Base-by-base conservation (phyloP, 2,329 filamentous ascomycete species). In the Cordyceps pruinosa region DNA sequence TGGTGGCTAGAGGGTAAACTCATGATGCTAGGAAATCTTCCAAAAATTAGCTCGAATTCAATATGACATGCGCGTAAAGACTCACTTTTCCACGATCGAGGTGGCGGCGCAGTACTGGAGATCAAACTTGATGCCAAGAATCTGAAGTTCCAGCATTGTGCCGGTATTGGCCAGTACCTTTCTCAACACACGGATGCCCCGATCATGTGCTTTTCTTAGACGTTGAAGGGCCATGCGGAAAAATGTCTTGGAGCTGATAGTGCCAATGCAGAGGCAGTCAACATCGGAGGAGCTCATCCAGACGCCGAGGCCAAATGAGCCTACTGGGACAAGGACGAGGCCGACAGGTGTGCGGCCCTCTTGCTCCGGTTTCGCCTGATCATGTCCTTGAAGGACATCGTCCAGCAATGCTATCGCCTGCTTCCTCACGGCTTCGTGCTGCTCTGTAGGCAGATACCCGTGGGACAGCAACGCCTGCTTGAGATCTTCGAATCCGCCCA, bases 21-120 rank as follows among this genome's bases (percentile, higher is more conserved):
- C 62, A 81, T 71, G 4, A 76, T 69, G 2, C 73, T 65, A 0
- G 78, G 78, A 73, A 76, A 83, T 25, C 72, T 73, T 23, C 6
- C 6, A 45, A 9, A 10, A 21, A 55, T 13, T 30, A 42, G 52
- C 28, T n/a, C 17, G 30, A 21, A 4, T 8, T 30, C 12, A 19
- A n/a, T 5, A 4, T 4, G 9, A 45, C 58, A 59, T 9, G 13
- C 48, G 15, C 9, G 13, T 5, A 39, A 19, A 26, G 3, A 45
- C 62, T 61, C 62, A 73, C 72, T 73, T 75, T 65, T 84, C 76
- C 3, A 81, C 75, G 44, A 88, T 71, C 30, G 72, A 71, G 3
- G 76, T 71, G 2, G 85, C 81, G 6, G 82, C 77, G 61, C 84
- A 87, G 65, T 89, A 89, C 59, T 87, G 85, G 49, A 89, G 69